Evolutionary conservation across 306 rosid species (phyloP), one percentile per base, ranked within the genome.

Genomic region (Glycyrrhiza uralensis): DNA sequence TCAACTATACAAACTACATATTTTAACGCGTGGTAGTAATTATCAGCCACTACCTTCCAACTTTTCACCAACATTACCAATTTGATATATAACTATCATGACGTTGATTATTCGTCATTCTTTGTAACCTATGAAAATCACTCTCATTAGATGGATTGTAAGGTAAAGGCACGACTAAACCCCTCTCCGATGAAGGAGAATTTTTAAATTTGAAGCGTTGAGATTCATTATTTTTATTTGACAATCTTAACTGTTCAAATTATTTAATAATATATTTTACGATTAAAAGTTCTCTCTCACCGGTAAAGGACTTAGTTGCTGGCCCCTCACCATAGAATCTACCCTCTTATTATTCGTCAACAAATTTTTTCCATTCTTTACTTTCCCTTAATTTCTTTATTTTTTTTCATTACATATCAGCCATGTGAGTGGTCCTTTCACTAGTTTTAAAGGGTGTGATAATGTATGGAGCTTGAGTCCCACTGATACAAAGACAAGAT

Each of bases 401-500:
- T n/a, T 11, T 38, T 44, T 46, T 54, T 6, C 29, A 20, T 54
- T 35, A 55, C 44, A 19, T 28, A 56, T 72, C 15, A 65, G 56
- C 14, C 82, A 74, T 74, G 83, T 78, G 82, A 70, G 47, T 81
- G 86, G 90, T 85, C 87, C 89, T 82, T 79, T 67, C 38, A 30
- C 22, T 45, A 11, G 71, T 69, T 73, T n/a, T 20, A n/a, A 69
- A 81, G 77, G 72, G 80, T 29, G 15, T 45, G 65, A 76, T 35
- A 79, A 63, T 18, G 75, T 35, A 71, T 82, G 83, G 78, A 68
- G 82, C 77, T 72, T 62, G 65, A 81, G 76, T 76, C 61, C 76
- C 87, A 75, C 80, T 36, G 5, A 55, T 14, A 33, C 74, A 71
- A 72, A 68, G 85, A 70, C 79, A 85, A 68, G 42, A 54, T 58